These are phyloP conservation scores for Gamarada debralockiae DNA, from an alignment of 495 filamentous ascomycete genomes.

Conservation along the genomic window DNA sequence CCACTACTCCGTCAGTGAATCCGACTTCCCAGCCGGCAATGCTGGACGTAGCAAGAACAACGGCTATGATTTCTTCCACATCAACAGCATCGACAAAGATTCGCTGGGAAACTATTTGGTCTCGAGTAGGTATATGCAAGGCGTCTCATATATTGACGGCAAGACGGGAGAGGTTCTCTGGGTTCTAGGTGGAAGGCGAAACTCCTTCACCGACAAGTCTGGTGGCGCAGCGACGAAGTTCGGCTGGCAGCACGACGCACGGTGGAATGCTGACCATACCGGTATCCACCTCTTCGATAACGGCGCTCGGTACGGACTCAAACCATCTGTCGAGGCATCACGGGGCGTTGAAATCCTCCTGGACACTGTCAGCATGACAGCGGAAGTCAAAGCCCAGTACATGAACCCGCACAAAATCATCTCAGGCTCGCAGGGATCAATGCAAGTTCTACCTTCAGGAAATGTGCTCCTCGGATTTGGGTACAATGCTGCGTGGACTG, in stretches of 20 bases:
- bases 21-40: slow-evolving; percentile 36
- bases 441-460: too few species aligned
- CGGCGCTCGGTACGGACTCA: not conserved
- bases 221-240: slow-evolving; percentile 40
- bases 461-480: too few species aligned
- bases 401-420: too few species aligned
- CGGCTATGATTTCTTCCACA: slow-evolving; percentile 61
- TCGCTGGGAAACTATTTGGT: slow-evolving; percentile 53
- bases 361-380: too few species aligned
- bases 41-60: slow-evolving; percentile 32
- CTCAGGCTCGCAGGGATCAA: too few species aligned
- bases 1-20: slow-evolving; percentile 41
- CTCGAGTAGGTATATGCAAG: slow-evolving; percentile 53
- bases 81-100: slow-evolving; percentile 61
- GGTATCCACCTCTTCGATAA: slow-evolving; percentile 35
- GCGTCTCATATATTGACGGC: slow-evolving; percentile 57
- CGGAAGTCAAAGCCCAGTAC: too few species aligned
- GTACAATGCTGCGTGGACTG: too few species aligned
- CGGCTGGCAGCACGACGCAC: slow-evolving; percentile 51
- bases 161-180: slow-evolving; percentile 55
- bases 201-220: slow-evolving; percentile 40
- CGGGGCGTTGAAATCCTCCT: too few species aligned
- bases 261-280: slow-evolving; percentile 29
- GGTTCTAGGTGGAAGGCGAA: slow-evolving; percentile 46
- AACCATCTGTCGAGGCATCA: not conserved